Evolutionary conservation across 1,139 yeast genomes (phyloP).

Genomic region (Kodamaea suecica): DNA sequence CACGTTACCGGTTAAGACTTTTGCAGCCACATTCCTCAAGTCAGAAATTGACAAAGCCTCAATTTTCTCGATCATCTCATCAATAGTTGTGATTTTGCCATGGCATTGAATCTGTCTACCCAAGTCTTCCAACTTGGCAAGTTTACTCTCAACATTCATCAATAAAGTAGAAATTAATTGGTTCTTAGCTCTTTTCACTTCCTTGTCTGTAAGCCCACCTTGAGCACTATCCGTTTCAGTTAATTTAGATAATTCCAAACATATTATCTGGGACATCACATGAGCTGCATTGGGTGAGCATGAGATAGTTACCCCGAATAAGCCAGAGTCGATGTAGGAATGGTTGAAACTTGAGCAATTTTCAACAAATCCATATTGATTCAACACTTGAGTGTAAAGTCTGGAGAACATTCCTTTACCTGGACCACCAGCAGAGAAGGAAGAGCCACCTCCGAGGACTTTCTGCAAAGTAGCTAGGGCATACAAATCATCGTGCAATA

Average conservation of each 20-base stretch:
- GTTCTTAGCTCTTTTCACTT: conserved; percentile 86
- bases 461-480: conserved; percentile 90
- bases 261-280: conserved; percentile 75
- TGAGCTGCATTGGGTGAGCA: conserved; percentile 86
- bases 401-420: conserved; percentile 99
- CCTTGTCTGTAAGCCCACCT: conserved; percentile 63
- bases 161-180: conserved; percentile 85
- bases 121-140: conserved; percentile 89
- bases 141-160: conserved; percentile 89
- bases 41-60: conserved; percentile 65
- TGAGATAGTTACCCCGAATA: conserved; percentile 84
- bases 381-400: conserved; percentile 84
- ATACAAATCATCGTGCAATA: conserved; percentile 81
- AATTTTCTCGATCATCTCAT: conserved; percentile 80
- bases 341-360: conserved; percentile 87
- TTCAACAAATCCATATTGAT: conserved; percentile 89
- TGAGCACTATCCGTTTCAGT: conserved; percentile 53
- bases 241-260: conserved; percentile 67
- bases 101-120: conserved; percentile 93
- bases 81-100: conserved; percentile 71
- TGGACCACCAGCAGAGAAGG: conserved; percentile 99
- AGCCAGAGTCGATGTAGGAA: conserved; percentile 84
- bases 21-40: conserved; percentile 69
- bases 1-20: conserved; percentile 68
- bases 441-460: conserved; percentile 95